These are phyloP conservation scores for Tuber magnatum DNA, from an alignment of 495 filamentous ascomycete genomes.

Conservation along the genomic window DNA sequence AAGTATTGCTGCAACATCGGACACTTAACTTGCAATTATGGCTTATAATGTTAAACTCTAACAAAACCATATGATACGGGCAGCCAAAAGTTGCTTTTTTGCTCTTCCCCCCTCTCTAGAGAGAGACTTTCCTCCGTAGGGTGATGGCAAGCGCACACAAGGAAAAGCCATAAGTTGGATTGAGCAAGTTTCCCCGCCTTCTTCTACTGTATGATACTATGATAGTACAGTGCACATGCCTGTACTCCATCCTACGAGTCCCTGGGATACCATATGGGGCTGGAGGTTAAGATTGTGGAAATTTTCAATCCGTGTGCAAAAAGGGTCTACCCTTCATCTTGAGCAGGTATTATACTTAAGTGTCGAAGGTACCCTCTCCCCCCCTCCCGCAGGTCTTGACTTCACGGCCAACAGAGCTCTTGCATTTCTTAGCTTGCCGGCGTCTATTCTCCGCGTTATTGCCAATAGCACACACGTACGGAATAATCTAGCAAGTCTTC, in stretches of 20 bases:
- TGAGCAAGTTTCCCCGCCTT: constrained; percentile 37
- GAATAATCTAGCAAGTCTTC: not conserved
- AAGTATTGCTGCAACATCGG: not conserved
- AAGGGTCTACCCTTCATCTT: not conserved
- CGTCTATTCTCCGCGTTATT: constrained; percentile 5
- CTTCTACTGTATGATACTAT: too few relatives aligned
- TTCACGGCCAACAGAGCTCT: constrained; percentile 1
- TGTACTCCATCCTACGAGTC: not conserved
- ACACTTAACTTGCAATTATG: not conserved
- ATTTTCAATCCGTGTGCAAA: not conserved
- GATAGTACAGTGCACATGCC: not conserved
- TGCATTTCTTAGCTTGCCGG: not conserved
- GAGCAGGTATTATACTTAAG: constrained; percentile 19
- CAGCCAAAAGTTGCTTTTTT: constrained; percentile 6
- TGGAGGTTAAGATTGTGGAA: not conserved
- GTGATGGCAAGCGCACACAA: constrained; percentile 7
- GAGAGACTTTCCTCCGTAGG: not conserved
- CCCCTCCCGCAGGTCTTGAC: not conserved
- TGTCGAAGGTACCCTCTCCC: constrained; percentile 17
- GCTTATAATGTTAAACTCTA: not conserved
- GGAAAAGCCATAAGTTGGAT: constrained; percentile 7
- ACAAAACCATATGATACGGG: constrained; percentile 9
- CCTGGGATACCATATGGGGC: constrained; percentile 6
- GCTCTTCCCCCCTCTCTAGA: not conserved
- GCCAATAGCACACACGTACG: not conserved